Percentiles rank a stretch among this genome's conserved stretches.
Evolutionary conservation across 2,329 filamentous ascomycete genomes (phyloP).

Genomic region (Verticillium longisporum): DNA sequence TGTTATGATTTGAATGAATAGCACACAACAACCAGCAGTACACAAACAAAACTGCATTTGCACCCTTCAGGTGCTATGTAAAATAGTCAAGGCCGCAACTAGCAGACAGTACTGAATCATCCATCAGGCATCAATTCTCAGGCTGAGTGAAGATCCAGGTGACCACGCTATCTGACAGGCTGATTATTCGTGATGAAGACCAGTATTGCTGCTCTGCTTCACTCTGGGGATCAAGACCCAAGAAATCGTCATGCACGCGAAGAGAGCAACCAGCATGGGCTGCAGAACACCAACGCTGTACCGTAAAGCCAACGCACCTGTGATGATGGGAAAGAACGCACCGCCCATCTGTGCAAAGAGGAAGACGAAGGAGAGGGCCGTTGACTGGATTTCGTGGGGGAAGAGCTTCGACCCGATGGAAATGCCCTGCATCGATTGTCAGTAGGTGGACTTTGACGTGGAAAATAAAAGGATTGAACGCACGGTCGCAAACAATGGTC

Average conservation of each 20-base stretch:
- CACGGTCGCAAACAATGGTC: slow-evolving; percentile 51
- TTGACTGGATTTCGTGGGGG: slow-evolving; percentile 23
- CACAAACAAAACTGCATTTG: no score
- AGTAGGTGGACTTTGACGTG: not conserved
- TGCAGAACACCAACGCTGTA: not conserved
- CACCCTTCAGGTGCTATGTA: no score
- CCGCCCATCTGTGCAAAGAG: slow-evolving; percentile 50
- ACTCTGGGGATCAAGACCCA: slow-evolving; percentile 38
- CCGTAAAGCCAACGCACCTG: slow-evolving; percentile 39
- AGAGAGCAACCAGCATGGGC: slow-evolving; percentile 25
- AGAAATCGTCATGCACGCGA: slow-evolving; percentile 35
- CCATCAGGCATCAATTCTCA: no score
- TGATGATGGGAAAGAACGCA: slow-evolving; percentile 47
- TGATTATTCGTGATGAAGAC: slow-evolving; percentile 25
- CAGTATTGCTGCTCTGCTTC: slow-evolving; percentile 20
- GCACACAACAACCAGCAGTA: no score
- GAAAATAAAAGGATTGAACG: slow-evolving; percentile 8
- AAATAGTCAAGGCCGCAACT: no score
- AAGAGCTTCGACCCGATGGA: slow-evolving; percentile 47
- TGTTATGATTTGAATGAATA: no score
- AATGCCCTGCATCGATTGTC: slow-evolving; percentile 32
- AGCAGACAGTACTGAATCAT: no score
- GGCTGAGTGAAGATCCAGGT: no score
- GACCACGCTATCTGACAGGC: not conserved
- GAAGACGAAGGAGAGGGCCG: slow-evolving; percentile 42